Percentiles rank a stretch among this genome's conserved stretches.
These are phyloP conservation scores for Cicer bijugum DNA, from an alignment of 306 rosid species.

Conservation along the genomic window DNA sequence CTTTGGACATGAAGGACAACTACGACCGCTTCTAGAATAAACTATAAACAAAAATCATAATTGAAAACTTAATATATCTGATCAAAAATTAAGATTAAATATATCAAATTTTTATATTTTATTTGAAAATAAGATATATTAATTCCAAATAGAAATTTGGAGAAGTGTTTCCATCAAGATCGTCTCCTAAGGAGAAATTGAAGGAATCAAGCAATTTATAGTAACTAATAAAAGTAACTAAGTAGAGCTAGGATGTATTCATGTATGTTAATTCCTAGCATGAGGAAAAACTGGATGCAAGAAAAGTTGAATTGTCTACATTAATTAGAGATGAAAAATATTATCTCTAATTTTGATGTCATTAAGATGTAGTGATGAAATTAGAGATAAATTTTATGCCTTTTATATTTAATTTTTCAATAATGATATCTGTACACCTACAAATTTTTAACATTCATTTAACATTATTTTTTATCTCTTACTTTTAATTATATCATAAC, in stretches of 20 bases:
- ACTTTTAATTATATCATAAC: too few species aligned
- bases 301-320: background rate
- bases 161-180: constrained; percentile 36
- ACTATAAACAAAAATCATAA: too few species aligned
- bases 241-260: background rate
- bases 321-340: background rate
- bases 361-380: background rate
- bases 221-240: constrained; percentile 39
- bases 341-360: background rate
- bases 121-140: too few species aligned
- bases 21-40: too few species aligned
- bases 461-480: too few species aligned
- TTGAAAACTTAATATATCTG: too few species aligned
- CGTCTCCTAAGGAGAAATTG: constrained; percentile 76
- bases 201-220: constrained; percentile 32
- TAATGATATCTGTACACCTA: too few species aligned
- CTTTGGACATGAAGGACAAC: constrained; percentile 67
- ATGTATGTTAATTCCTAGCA: constrained; percentile 18
- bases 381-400: background rate
- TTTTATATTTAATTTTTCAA: too few species aligned
- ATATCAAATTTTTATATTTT: too few species aligned
- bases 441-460: too few species aligned
- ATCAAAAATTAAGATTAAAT: too few species aligned
- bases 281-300: constrained; percentile 41
- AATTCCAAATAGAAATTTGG: too few species aligned